Conservation (phyloP, 129 eudicot genomes). For the Pseudognaphalium luteoalbum region DNA sequence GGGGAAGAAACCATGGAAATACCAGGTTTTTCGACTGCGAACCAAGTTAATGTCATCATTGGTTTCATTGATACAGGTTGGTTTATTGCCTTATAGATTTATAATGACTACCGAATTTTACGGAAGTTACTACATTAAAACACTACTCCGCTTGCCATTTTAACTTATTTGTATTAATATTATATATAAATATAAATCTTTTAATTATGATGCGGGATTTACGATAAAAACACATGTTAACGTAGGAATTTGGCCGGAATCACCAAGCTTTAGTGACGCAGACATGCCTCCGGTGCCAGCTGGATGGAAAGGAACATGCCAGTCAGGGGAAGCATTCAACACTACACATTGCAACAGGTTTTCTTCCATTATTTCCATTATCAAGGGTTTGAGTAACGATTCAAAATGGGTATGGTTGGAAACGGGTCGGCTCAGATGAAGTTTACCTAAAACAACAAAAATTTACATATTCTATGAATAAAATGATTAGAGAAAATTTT, state of each 20-base stretch:
- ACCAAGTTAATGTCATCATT: conserved; percentile 84
- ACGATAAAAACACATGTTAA: conserved; percentile 1
- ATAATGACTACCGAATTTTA: not conserved
- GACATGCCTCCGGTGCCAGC: conserved; percentile 86
- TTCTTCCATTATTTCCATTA: conserved; percentile 14
- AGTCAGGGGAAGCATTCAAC: conserved; percentile 85
- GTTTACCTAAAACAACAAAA: not conserved
- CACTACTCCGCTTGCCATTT: not conserved
- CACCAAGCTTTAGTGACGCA: conserved; percentile 71
- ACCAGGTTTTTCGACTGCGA: conserved; percentile 75
- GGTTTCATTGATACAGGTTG: conserved; percentile 93
- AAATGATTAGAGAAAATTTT: not conserved
- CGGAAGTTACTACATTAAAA: conserved; percentile 5
- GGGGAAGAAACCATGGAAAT: conserved; percentile 83
- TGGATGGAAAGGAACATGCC: conserved; percentile 82
- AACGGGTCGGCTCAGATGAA: not conserved
- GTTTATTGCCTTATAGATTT: conserved; percentile 5
- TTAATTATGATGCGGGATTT: conserved; percentile 25
- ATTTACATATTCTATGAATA: not conserved
- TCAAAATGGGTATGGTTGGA: not conserved
- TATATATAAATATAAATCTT: too few species aligned
- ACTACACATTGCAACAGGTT: conserved; percentile 82
- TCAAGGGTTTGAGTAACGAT: not conserved
- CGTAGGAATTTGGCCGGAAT: conserved; percentile 95
- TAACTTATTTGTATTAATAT: not conserved